Conservation (phyloP, 345 rosid genomes). For the Syzygium aromaticum region DNA sequence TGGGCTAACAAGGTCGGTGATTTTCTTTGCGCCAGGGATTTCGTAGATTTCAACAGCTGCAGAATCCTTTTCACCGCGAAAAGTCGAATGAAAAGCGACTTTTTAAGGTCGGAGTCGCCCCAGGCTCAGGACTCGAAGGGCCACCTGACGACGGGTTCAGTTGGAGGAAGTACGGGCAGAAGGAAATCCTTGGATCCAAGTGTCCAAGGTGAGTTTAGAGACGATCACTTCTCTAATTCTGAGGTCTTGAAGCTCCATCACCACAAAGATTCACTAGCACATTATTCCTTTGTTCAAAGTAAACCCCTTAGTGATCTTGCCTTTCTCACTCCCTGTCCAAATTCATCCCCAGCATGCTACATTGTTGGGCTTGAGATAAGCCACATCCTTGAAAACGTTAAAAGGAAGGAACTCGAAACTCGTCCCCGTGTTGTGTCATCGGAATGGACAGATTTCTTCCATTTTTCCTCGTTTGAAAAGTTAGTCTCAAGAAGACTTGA, state of each 20-base stretch:
- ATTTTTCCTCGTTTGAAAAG: not conserved
- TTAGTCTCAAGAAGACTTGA: not conserved
- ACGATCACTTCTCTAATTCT: not conserved
- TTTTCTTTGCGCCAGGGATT: too few species aligned
- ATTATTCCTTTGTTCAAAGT: not conserved
- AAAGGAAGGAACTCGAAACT: not conserved
- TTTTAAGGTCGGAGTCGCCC: too few species aligned
- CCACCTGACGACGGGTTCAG: slow-evolving; percentile 68
- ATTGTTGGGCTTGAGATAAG: not conserved
- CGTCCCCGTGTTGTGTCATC: not conserved
- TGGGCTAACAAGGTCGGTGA: not conserved
- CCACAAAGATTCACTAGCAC: not conserved
- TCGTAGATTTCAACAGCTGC: too few species aligned
- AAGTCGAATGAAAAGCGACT: too few species aligned
- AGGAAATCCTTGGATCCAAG: slow-evolving; percentile 65
- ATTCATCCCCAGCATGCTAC: not conserved
- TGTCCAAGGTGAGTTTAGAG: slow-evolving; percentile 42
- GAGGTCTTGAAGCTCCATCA: not conserved
- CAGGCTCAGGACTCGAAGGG: slow-evolving; percentile 39
- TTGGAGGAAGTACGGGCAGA: slow-evolving; percentile 94
- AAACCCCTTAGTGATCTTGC: not conserved
- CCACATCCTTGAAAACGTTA: not conserved
- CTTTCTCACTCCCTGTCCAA: not conserved
- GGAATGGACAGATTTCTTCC: not conserved
- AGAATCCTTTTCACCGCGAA: too few species aligned